phyloP scores from a whole-genome alignment of 208 protist species.

The Trypanosoma rangeli region DNA sequence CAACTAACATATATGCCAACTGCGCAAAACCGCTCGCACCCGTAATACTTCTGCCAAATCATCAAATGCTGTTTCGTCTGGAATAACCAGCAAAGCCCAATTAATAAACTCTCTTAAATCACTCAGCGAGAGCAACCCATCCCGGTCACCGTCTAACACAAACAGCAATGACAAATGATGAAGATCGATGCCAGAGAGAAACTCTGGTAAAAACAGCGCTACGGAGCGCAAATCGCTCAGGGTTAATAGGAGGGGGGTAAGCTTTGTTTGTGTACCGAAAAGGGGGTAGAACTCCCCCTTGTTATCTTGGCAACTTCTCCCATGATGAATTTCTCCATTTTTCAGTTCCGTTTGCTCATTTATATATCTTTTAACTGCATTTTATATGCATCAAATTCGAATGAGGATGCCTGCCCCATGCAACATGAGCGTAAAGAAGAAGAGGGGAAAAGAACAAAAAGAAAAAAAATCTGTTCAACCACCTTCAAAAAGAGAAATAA shows the following conservation, averaged over 20 bases:
- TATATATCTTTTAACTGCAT: background rate
- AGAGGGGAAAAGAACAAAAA: background rate
- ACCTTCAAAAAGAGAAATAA: background rate
- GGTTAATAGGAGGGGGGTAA: conserved; percentile 31
- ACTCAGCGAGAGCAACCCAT: conserved; percentile 50
- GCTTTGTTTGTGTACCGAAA: background rate
- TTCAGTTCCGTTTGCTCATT: background rate
- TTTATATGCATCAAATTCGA: background rate
- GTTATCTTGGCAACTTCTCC: background rate
- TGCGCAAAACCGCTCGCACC: conserved; percentile 50
- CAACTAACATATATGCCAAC: conserved; percentile 51
- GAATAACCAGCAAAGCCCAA: conserved; percentile 50
- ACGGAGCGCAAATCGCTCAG: conserved; percentile 53
- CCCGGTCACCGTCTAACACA: conserved; percentile 61
- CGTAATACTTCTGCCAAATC: conserved; percentile 57
- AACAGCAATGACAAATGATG: conserved; percentile 61
- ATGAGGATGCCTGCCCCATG: conserved; percentile 20
- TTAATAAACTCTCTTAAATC: conserved; percentile 59
- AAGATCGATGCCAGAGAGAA: conserved; percentile 48
- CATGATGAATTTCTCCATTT: background rate
- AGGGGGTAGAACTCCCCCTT: background rate
- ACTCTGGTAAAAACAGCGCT: conserved; percentile 48
- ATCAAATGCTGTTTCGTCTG: conserved; percentile 35
- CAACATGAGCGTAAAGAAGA: background rate
- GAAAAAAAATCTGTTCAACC: conserved; percentile 15